phyloP scores from a whole-genome alignment of 257 asterid species.

The Cruciata laevipes region DNA sequence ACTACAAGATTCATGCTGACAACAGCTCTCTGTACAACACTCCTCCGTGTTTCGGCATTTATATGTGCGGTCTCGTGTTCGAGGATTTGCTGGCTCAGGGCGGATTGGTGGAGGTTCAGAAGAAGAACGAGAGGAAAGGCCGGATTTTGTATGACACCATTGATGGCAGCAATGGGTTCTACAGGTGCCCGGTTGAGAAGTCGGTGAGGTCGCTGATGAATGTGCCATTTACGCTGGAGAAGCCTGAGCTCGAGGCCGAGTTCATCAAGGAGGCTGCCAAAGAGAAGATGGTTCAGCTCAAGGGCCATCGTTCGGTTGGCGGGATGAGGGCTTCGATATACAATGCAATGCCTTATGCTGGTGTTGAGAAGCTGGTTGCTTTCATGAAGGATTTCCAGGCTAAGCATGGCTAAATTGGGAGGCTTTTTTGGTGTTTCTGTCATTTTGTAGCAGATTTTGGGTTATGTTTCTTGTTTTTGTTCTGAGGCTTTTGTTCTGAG shows the following conservation, averaged over 20 bases:
- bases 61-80: constrained; percentile 87
- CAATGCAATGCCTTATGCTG: constrained; percentile 94
- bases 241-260: constrained; percentile 76
- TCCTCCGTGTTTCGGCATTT: constrained; percentile 90
- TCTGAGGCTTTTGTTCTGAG: background rate
- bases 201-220: constrained; percentile 90
- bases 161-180: constrained; percentile 75
- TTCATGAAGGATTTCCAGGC: constrained; percentile 97
- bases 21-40: constrained; percentile 83
- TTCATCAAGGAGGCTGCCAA: constrained; percentile 84
- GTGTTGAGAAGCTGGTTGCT: constrained; percentile 79
- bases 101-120: constrained; percentile 71
- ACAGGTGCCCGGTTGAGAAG: constrained; percentile 76
- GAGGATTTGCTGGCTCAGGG: constrained; percentile 89
- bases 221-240: constrained; percentile 78
- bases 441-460: background rate
- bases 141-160: constrained; percentile 63
- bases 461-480: background rate
- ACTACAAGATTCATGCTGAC: constrained; percentile 84
- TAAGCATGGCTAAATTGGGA: constrained; percentile 43
- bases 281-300: constrained; percentile 96
- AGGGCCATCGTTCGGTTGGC: constrained; percentile 93
- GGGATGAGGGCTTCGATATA: constrained; percentile 98
- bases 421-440: constrained; percentile 8
- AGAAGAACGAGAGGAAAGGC: constrained; percentile 68